A percentile compares a stretch with the other conserved stretches of the same genome.
phyloP scores from a whole-genome alignment of 257 asterid species.

The Forsythia suspensa region DNA sequence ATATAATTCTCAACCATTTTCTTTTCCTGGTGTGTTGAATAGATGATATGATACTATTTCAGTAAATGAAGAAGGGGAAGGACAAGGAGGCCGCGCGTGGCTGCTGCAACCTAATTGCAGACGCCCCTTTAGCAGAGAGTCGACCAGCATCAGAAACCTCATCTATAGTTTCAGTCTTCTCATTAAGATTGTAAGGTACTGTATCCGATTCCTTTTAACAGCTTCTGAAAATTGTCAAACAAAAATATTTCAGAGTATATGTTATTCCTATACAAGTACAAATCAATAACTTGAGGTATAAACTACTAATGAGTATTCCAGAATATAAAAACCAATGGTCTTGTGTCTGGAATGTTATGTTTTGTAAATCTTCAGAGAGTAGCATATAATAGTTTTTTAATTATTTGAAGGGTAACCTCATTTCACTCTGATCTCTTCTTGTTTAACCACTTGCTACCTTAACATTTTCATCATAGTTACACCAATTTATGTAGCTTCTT shows the following conservation, averaged over 20 bases:
- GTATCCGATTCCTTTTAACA: not conserved
- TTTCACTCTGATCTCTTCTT: too few species aligned
- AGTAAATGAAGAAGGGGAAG: too few species aligned
- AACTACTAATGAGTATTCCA: not conserved
- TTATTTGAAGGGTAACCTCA: too few species aligned
- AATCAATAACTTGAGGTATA: not conserved
- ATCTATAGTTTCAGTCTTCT: not conserved
- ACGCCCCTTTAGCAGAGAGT: not conserved
- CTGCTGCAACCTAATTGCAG: not conserved
- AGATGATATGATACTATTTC: too few species aligned
- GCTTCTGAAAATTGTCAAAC: not conserved
- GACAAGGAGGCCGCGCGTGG: too few species aligned
- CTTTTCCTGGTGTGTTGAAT: not conserved
- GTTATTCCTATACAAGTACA: not conserved
- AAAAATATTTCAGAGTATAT: not conserved
- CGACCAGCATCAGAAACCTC: not conserved
- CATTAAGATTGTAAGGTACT: not conserved
- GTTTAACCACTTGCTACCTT: too few species aligned
- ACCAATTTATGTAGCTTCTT: too few species aligned
- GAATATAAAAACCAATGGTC: too few species aligned
- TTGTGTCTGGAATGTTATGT: not conserved
- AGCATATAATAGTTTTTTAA: too few species aligned
- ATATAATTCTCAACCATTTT: not conserved
- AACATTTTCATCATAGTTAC: too few species aligned
- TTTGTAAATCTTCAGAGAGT: too few species aligned